phyloP scores from a whole-genome alignment of 441 rosid species.

The Gossypium laxum region DNA sequence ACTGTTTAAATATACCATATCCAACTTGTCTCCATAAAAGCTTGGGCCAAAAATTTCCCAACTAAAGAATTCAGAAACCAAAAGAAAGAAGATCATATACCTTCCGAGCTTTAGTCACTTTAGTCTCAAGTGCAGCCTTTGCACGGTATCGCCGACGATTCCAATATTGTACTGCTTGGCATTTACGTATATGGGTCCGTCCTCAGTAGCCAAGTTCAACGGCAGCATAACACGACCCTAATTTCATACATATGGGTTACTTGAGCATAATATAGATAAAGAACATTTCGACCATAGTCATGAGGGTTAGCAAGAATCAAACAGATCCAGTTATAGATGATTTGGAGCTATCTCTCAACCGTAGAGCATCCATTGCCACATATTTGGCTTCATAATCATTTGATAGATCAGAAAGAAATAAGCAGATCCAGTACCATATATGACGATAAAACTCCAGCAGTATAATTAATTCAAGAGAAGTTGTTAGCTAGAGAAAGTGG shows the following conservation, averaged over 20 bases:
- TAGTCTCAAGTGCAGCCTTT: conserved; percentile 61
- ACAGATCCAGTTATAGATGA: not conserved
- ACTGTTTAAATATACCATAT: not conserved
- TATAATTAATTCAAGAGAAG: not conserved
- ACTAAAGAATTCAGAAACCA: not conserved
- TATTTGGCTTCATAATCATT: too few species aligned
- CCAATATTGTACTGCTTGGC: conserved; percentile 91
- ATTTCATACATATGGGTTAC: conserved; percentile 5
- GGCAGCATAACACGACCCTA: conserved; percentile 76
- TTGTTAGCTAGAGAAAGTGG: not conserved
- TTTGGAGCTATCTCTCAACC: too few species aligned
- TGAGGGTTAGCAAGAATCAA: not conserved
- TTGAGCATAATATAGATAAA: not conserved
- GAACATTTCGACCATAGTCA: too few species aligned
- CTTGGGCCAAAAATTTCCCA: not conserved
- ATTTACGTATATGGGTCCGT: conserved; percentile 75
- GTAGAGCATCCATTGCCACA: too few species aligned
- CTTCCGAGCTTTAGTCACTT: conserved; percentile 40
- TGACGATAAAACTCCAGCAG: not conserved
- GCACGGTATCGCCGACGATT: conserved; percentile 76
- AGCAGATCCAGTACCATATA: not conserved
- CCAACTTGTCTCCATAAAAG: not conserved
- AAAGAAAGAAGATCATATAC: conserved; percentile 25
- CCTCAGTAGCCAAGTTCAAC: conserved; percentile 56
- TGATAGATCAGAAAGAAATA: too few species aligned